phyloP scores from a whole-genome alignment of 2,329 filamentous ascomycete genomes.

The Botrytis tulipae region DNA sequence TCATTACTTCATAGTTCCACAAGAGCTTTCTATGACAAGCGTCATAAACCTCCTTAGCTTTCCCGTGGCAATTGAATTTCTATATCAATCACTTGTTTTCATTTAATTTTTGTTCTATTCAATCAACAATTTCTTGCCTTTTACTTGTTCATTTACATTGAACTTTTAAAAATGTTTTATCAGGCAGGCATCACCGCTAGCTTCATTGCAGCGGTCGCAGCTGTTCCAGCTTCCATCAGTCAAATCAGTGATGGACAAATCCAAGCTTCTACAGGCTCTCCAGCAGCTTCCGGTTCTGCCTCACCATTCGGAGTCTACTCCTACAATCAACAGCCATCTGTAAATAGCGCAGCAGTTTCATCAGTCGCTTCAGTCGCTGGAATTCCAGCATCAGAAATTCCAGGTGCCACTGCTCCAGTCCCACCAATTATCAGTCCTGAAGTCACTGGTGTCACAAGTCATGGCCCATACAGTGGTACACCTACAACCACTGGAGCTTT shows the following conservation, averaged over 20 bases:
- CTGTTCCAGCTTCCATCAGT: background rate
- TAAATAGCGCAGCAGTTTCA: slow-evolving; percentile 33
- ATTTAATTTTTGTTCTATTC: background rate
- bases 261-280: background rate
- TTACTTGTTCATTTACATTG: background rate
- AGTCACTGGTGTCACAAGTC: slow-evolving; percentile 59
- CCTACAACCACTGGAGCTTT: slow-evolving; percentile 70
- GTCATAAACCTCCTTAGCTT: slow-evolving; percentile 12
- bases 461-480: slow-evolving; percentile 66
- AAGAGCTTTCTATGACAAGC: slow-evolving; percentile 1
- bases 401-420: slow-evolving; percentile 32
- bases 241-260: background rate
- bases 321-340: slow-evolving; percentile 30
- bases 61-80: background rate
- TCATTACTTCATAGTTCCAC: slow-evolving; percentile 18
- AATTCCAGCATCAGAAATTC: slow-evolving; percentile 33
- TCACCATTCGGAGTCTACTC: slow-evolving; percentile 25
- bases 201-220: background rate
- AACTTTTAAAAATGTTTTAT: slow-evolving; percentile 14
- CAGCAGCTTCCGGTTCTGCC: background rate
- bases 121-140: background rate
- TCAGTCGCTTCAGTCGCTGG: slow-evolving; percentile 31
- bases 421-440: slow-evolving; percentile 47
- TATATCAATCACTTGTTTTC: slow-evolving; percentile 8
- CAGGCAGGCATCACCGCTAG: slow-evolving; percentile 8